Conservation (phyloP, 2,329 filamentous ascomycete species). For the Massarina eburnea region DNA sequence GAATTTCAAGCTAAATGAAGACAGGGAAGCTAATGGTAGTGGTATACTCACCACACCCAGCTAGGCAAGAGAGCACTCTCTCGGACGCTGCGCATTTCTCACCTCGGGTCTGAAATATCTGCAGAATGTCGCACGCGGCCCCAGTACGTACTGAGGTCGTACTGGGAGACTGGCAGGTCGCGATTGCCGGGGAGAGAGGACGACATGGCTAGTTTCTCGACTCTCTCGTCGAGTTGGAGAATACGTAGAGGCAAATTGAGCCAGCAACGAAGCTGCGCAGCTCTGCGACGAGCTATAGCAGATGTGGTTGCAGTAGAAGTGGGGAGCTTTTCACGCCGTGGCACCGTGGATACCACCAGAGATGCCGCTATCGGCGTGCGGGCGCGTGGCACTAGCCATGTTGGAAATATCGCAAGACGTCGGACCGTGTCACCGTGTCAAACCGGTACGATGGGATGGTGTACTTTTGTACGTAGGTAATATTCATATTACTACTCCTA, state of each 20-base stretch:
- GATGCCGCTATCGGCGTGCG: constrained; percentile 14
- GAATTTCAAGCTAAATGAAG: not conserved
- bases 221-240: not conserved
- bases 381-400: constrained; percentile 16
- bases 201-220: constrained; percentile 54
- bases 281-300: not conserved
- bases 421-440: not conserved
- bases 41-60: constrained; percentile 42
- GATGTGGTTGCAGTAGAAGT: not conserved
- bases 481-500: not conserved
- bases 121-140: constrained; percentile 88
- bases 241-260: not conserved
- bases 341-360: not conserved
- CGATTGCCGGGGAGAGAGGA: constrained; percentile 66
- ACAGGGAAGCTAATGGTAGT: constrained; percentile 27
- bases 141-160: constrained; percentile 93
- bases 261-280: not conserved
- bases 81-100: constrained; percentile 48
- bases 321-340: constrained; percentile 12
- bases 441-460: constrained; percentile 1
- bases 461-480: no score
- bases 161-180: constrained; percentile 87
- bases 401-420: not conserved
- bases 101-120: constrained; percentile 94
- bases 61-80: constrained; percentile 10